Base-by-base conservation (phyloP, 2,329 filamentous ascomycete genomes). In the Trichoderma gracile region DNA sequence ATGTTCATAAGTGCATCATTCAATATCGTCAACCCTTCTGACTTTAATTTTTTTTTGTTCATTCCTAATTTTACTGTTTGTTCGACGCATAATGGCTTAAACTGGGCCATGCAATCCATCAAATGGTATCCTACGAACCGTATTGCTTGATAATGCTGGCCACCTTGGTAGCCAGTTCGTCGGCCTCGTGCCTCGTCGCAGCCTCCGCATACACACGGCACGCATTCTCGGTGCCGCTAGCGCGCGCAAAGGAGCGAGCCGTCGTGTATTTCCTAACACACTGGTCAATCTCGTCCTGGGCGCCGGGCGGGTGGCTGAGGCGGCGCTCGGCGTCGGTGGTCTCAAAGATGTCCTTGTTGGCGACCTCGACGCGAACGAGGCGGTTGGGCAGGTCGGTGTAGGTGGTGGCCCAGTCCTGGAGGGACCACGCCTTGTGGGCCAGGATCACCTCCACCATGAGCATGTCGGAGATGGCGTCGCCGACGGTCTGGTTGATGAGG, bases 401-500 rank as follows among this genome's bases (percentile, higher is more conserved):
- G 5, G 93, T 97, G 68, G 87, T 86, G 67, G 93, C 88, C 95
- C 95, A 99, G 76, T 98, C 92, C 75, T 89, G 89, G 52, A 93
- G 88, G 27, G 86, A 88, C 93, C 93, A 99, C 69, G 84, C 85
- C 81, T 97, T 98, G 84, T 98, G 93, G 7, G 95, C 93, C 46
- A 99, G 88, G 69, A 98, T 95, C 40, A 94, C 91, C 78, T 99
- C 95, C 45, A 98, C 93, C 73, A 99, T 88, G 52, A 99, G 86
- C 85, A 97, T 91, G 78, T 99, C 95, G 0, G 93, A 97, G 64
- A 99, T 85, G 53, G 95, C 95, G 75, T 99, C 95, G 60, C 95
- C 95, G 53, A 98, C 94, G 1, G 95, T 95, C 81, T 99, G 95
- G 83, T 99, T 99, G 82, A 99, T 96, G 68, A 99, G 85, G 71